These are phyloP conservation scores for Claviceps purpurea DNA, from an alignment of 2,329 filamentous ascomycete genomes.

Conservation along the genomic window DNA sequence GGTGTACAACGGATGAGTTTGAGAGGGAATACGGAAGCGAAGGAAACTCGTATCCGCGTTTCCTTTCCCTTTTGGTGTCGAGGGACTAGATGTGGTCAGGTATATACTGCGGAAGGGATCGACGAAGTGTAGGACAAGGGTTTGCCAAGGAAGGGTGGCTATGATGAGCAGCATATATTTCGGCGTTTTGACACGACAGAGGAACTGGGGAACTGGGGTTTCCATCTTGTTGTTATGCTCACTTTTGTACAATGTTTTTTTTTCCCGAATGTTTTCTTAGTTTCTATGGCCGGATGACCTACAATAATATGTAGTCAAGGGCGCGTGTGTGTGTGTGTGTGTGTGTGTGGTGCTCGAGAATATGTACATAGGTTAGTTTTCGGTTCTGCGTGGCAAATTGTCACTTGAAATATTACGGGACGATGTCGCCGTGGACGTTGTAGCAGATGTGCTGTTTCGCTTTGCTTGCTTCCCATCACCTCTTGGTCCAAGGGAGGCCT, in stretches of 20 bases:
- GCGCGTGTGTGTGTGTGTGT: neutral
- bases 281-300: neutral
- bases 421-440: neutral
- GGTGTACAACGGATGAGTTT: neutral
- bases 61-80: neutral
- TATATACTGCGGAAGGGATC: too few species aligned
- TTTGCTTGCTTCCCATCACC: neutral
- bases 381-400: neutral
- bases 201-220: neutral
- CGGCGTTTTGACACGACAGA: slow-evolving; percentile 1
- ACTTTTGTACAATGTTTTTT: neutral
- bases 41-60: too few species aligned
- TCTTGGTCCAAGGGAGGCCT: neutral
- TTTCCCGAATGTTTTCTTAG: neutral
- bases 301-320: neutral
- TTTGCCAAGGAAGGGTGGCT: neutral
- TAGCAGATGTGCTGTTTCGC: neutral
- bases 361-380: neutral
- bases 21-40: neutral
- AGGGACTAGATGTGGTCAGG: neutral
- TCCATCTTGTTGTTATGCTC: neutral
- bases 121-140: too few species aligned
- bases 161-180: slow-evolving; percentile 1
- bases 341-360: neutral
- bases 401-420: neutral